Evolutionary conservation across 78 protist species (phyloP), one percentile per base, ranked within the genome.

Genomic region (Dictyostelium intermedium): DNA sequence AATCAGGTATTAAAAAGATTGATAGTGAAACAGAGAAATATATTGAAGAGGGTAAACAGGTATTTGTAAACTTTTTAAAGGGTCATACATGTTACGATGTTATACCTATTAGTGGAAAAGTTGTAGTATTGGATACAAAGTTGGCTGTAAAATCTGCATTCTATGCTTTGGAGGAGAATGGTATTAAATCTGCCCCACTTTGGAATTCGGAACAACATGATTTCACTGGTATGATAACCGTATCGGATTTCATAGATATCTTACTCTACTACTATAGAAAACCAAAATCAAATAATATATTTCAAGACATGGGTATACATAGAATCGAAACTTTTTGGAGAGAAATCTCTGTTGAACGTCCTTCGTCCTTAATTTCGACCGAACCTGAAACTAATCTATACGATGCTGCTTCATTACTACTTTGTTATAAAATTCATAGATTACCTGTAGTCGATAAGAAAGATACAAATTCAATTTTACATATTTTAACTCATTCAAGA

Each of bases 151-250:
- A 84, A 50, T 76, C 85, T 0, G 96, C 96, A 43, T 83, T 92
- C 56, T 78, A 85, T 80, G 96, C 96, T 23, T 56, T 92, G 69
- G 96, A 92, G 18, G 96, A 92, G 80, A 92, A 92, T 53, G 91
- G 85, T 2, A 92, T 92, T 9, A 92, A 85, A 77, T 92, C 91
- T 8, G 96, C 96, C 37, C 96, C 96, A n/a, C 91, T 92, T 18
- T 92, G 96, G 96, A 78, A 76, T 69, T 74, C 85, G 20, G 87
- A 81, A 9, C 73, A 69, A 53, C 86, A 78, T 35, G 91, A 92
- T 13, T 82, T 92, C 56, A 85, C 91, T 34, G 96, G 96, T 30
- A 92, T 92, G 92, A 92, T 92, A 7, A 92, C 96, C 18, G 96
- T 92, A 3, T 80, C 91, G 10, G 96, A 92, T 76, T 92, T 92